These are phyloP conservation scores for Melampsora abietis-canadensis DNA, from an alignment of 1,284 basidiomycete genomes.

Conservation along the genomic window DNA sequence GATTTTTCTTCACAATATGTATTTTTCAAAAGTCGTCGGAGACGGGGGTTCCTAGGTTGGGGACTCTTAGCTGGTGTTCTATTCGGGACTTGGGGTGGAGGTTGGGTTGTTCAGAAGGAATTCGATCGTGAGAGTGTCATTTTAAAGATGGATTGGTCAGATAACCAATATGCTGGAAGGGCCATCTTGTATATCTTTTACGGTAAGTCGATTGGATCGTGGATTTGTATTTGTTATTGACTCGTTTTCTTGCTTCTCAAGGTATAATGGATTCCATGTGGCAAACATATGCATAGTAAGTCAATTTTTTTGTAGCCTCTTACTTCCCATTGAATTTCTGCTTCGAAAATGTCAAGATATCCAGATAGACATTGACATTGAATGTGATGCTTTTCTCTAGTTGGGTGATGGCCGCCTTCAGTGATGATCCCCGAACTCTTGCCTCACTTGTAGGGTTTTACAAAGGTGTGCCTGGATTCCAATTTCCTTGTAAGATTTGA, in stretches of 20 bases:
- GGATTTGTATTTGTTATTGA: neutral
- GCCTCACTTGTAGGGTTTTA: constrained; percentile 42
- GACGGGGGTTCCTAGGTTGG: constrained; percentile 50
- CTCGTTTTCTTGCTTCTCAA: neutral
- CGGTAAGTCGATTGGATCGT: constrained; percentile 46
- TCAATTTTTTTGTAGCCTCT: neutral
- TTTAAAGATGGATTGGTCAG: constrained; percentile 31
- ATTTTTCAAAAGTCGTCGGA: constrained; percentile 45
- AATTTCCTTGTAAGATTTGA: neutral
- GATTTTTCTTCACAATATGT: constrained; percentile 45
- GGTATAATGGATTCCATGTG: constrained; percentile 41
- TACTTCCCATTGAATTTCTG: too few species aligned
- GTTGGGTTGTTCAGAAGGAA: constrained; percentile 49
- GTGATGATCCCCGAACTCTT: constrained; percentile 25
- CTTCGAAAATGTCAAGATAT: too few species aligned
- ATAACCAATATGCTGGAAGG: constrained; percentile 46
- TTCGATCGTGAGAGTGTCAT: constrained; percentile 46
- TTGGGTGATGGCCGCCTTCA: constrained; percentile 37
- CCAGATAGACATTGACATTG: neutral
- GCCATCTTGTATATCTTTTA: constrained; percentile 50
- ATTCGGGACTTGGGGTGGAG: constrained; percentile 50
- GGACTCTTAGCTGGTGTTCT: constrained; percentile 47
- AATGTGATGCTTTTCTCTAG: constrained; percentile 1
- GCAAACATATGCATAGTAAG: constrained; percentile 42
- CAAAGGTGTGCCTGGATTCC: constrained; percentile 22